Conservation (phyloP, 768 basidiomycete genomes). For the Russula sp. region DNA sequence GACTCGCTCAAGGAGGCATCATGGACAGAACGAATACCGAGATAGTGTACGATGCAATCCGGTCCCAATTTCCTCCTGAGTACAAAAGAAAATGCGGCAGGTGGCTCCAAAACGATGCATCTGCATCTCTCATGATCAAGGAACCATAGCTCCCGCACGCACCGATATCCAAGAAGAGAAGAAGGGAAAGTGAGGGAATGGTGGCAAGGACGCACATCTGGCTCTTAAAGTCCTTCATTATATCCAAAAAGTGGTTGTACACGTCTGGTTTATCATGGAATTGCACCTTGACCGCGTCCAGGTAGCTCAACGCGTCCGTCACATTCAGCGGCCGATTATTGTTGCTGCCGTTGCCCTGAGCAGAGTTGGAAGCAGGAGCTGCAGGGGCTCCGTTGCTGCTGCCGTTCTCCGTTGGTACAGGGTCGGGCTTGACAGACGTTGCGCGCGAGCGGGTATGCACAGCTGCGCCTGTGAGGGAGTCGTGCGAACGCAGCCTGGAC, state of each 20-base stretch:
- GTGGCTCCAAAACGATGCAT: background rate
- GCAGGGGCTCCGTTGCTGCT: background rate
- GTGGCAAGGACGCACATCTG: constrained; percentile 62
- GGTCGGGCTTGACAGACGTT: constrained; percentile 24
- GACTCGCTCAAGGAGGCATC: background rate
- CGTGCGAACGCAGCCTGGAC: constrained; percentile 20
- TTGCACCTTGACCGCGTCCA: constrained; percentile 91
- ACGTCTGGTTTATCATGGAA: constrained; percentile 89
- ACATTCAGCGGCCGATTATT: constrained; percentile 78
- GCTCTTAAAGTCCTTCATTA: constrained; percentile 99
- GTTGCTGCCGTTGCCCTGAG: constrained; percentile 32
- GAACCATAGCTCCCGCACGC: too few relatives aligned
- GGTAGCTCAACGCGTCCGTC: constrained; percentile 88
- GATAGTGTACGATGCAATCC: background rate
- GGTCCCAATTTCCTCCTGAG: background rate
- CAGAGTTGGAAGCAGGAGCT: background rate
- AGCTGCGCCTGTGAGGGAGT: constrained; percentile 20
- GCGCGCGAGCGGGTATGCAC: constrained; percentile 22
- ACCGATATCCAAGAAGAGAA: background rate
- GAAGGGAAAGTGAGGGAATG: background rate
- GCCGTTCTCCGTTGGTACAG: constrained; percentile 4
- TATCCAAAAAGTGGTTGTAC: constrained; percentile 91
- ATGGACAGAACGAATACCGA: background rate
- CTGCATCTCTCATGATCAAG: constrained; percentile 5
- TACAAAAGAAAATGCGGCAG: background rate